Conservation (phyloP, 805 yeast genomes). For the Candida awuae region DNA sequence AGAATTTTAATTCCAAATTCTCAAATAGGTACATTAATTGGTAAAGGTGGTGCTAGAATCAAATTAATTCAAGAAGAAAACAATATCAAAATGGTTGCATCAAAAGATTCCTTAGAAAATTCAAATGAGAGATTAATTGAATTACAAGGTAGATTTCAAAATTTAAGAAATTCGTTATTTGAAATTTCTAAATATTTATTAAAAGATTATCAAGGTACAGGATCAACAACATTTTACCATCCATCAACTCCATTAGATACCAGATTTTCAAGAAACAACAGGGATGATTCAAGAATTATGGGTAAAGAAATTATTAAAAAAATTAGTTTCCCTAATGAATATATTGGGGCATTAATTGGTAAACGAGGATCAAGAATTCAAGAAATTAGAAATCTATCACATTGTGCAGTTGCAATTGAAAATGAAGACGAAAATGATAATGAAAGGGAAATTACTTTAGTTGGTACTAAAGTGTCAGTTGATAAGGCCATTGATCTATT, state of each 20-base stretch:
- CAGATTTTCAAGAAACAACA: not conserved
- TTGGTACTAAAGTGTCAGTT: slow-evolving; percentile 49
- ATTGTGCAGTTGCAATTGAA: slow-evolving; percentile 72
- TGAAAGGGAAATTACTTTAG: slow-evolving; percentile 63
- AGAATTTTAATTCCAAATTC: slow-evolving; percentile 73
- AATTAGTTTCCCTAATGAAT: slow-evolving; percentile 62
- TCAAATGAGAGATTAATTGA: slow-evolving; percentile 84
- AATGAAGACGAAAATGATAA: slow-evolving; percentile 51
- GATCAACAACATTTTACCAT: slow-evolving; percentile 55
- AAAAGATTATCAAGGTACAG: slow-evolving; percentile 63
- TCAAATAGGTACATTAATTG: slow-evolving; percentile 85
- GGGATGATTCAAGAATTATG: slow-evolving; percentile 10
- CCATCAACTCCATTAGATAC: slow-evolving; percentile 32
- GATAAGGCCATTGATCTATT: slow-evolving; percentile 50
- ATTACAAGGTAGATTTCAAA: slow-evolving; percentile 67
- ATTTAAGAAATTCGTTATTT: slow-evolving; percentile 49
- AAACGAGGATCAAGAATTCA: slow-evolving; percentile 79
- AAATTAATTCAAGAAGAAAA: slow-evolving; percentile 65
- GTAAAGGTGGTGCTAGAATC: slow-evolving; percentile 73
- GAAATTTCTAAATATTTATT: slow-evolving; percentile 62
- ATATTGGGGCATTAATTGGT: slow-evolving; percentile 87
- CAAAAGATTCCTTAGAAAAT: slow-evolving; percentile 72
- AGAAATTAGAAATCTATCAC: slow-evolving; percentile 70
- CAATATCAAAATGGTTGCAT: slow-evolving; percentile 76
- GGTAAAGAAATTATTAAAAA: slow-evolving; percentile 32